A percentile compares a stretch with the other conserved stretches of the same genome.
Conservation (phyloP, 495 filamentous ascomycete species). For the Lichina pygmaea region DNA sequence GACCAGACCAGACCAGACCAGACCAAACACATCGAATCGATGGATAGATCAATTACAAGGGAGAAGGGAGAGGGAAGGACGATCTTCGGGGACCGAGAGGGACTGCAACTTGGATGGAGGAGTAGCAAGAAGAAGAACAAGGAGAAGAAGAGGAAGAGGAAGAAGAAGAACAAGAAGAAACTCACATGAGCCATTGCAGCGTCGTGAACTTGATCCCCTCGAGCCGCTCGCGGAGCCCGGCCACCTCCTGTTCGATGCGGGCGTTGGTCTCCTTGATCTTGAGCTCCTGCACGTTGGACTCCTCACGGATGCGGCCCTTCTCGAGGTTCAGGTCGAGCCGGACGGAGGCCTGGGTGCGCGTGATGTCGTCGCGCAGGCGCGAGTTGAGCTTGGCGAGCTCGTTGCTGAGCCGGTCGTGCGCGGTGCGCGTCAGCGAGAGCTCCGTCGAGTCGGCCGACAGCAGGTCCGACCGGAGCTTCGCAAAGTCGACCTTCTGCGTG, state of each 20-base stretch:
- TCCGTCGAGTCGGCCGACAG: conserved; percentile 77
- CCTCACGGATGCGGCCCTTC: conserved; percentile 89
- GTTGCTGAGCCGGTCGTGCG: conserved; percentile 79
- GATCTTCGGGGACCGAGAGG: too few species aligned
- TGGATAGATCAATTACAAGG: too few species aligned
- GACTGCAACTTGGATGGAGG: too few species aligned
- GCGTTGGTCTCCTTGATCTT: conserved; percentile 98
- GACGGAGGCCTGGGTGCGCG: conserved; percentile 75
- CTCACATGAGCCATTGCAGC: conserved; percentile 82
- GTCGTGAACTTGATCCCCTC: conserved; percentile 97
- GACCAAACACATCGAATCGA: too few species aligned
- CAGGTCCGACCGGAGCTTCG: conserved; percentile 90
- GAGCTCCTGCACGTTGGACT: conserved; percentile 88
- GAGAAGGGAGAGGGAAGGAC: too few species aligned
- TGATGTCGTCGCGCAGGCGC: conserved; percentile 75
- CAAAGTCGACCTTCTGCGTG: conserved; percentile 96
- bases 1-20: too few species aligned
- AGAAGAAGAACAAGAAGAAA: background rate
- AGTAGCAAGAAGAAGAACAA: too few species aligned
- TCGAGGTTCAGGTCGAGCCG: conserved; percentile 84
- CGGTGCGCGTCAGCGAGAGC: conserved; percentile 58
- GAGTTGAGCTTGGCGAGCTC: conserved; percentile 82
- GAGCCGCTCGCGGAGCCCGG: conserved; percentile 64
- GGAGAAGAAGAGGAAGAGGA: too few species aligned
- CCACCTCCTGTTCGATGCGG: conserved; percentile 93